Evolutionary conservation across 2,329 filamentous ascomycete genomes (phyloP), one percentile per base, ranked within the genome.

Genomic region (Lanzia echinophila): DNA sequence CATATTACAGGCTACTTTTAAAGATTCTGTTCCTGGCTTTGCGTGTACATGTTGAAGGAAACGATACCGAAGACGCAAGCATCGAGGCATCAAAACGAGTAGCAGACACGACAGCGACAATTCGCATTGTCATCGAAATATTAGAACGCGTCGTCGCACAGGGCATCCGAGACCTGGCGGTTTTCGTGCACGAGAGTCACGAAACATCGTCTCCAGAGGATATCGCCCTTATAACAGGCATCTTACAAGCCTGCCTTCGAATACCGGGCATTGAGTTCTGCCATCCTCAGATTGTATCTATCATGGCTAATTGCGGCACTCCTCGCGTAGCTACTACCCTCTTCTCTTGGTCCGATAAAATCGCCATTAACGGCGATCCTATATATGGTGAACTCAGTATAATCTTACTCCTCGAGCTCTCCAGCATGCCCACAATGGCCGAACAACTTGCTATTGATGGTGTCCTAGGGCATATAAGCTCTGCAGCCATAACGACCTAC

Each of bases 301-400:
- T 84, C 60, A 76, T 90, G 75, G 75, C 80, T 1, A 81, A 82
- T 45, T 84, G 90, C 66, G 84, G 87, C 59, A 85, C 86, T 1
- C 79, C 89, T 44, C 87, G 92, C 63, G 87, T 90, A 57, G 91
- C 90, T 0, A 84, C 86, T 6, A 90, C 88, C 33, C 78, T 99
- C 5, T 97, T 92, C 71, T 96, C 90, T 0, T 99, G 94, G 94
- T 83, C 92, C 3, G 90, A 97, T 69, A 83, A 86, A 60, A 78
- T 97, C 22, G 81, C 86, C 0, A 79, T 86, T 34, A 80, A 86
- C 54, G 83, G 84, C 28, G 92, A 97, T 66, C 92, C 94, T 0
- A 76, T 97, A 31, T 97, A 96, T 69, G 94, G 91, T 59, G 91
- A 96, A 67, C 80, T 96, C n/a, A 88, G 88, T 63, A 79, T 96